Conservation (phyloP, 2,329 filamentous ascomycete genomes). For the Ceratocystis ficicola region DNA sequence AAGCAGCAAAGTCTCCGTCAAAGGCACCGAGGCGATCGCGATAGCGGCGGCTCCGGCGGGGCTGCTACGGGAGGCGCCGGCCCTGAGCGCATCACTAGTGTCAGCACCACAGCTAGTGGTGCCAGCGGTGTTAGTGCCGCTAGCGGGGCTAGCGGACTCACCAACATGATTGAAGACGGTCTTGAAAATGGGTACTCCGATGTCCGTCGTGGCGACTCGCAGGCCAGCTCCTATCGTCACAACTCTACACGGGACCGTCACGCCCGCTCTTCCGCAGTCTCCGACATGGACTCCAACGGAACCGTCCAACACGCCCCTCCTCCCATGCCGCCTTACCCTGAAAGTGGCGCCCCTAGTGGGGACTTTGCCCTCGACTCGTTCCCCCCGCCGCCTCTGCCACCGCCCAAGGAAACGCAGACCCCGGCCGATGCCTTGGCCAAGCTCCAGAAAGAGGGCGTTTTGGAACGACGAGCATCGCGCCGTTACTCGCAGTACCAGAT, state of each 20-base stretch:
- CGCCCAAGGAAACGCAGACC: constrained; percentile 57
- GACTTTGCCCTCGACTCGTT: constrained; percentile 52
- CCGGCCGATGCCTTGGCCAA: constrained; percentile 61
- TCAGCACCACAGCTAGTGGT: constrained; percentile 42
- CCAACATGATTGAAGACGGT: constrained; percentile 48
- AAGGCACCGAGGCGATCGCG: constrained; percentile 46
- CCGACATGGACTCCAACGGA: constrained; percentile 51
- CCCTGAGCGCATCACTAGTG: constrained; percentile 42
- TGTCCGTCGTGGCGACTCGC: constrained; percentile 27
- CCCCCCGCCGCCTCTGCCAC: constrained; percentile 50
- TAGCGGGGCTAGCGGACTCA: constrained; percentile 46
- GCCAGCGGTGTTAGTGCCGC: constrained; percentile 48
- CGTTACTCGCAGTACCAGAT: constrained; percentile 96
- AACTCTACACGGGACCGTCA: constrained; percentile 41
- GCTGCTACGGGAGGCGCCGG: constrained; percentile 28
- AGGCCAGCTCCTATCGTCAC: constrained; percentile 39
- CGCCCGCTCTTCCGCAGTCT: constrained; percentile 26
- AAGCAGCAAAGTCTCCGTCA: constrained; percentile 82
- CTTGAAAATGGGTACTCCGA: constrained; percentile 39
- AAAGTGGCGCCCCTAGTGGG: constrained; percentile 39
- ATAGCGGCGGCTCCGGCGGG: constrained; percentile 28
- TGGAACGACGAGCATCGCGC: constrained; percentile 83
- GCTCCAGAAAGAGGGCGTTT: constrained; percentile 77
- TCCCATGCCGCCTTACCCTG: constrained; percentile 58
- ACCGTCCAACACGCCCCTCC: constrained; percentile 64